These are phyloP conservation scores for Pleurotus tuber-regium DNA, from an alignment of 768 basidiomycete genomes.

Conservation along the genomic window DNA sequence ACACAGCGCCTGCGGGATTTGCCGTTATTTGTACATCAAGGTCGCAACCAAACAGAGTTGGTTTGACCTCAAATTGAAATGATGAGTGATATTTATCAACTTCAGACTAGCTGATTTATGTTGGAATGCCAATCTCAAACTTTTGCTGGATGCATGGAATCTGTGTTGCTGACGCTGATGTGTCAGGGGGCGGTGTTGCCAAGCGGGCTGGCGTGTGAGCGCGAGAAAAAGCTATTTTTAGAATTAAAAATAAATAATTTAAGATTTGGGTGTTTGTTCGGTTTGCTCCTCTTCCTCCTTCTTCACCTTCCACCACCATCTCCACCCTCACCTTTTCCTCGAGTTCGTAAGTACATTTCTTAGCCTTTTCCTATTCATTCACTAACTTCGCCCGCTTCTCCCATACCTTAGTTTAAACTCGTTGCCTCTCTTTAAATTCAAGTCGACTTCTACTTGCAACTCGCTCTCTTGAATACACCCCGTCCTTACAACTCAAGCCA, in stretches of 20 bases:
- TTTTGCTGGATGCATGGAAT: too few species aligned
- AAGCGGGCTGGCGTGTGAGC: not conserved
- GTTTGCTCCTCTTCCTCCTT: constrained; percentile 17
- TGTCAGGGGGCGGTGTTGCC: constrained; percentile 1
- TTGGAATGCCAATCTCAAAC: too few species aligned
- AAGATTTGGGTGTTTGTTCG: constrained; percentile 10
- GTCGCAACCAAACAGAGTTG: constrained; percentile 1
- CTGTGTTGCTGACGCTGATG: too few species aligned
- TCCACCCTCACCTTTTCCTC: constrained; percentile 15
- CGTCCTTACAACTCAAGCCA: constrained; percentile 16
- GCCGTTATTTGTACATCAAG: constrained; percentile 4
- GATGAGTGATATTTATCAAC: too few species aligned
- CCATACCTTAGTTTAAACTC: constrained; percentile 28
- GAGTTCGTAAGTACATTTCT: constrained; percentile 30
- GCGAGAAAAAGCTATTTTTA: constrained; percentile 11
- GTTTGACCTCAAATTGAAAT: too few species aligned
- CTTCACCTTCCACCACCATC: constrained; percentile 15
- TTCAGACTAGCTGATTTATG: too few species aligned
- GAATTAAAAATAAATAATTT: not conserved
- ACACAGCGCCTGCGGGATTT: not conserved
- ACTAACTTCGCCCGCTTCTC: constrained; percentile 21
- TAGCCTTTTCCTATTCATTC: constrained; percentile 32
- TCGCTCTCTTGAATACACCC: constrained; percentile 23
- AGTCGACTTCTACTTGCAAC: constrained; percentile 13
- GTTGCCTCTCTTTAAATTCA: constrained; percentile 19